Percentiles rank a stretch among this genome's conserved stretches.
Evolutionary conservation across 305 asterid genomes (phyloP).

Genomic region (Fraxinus greggii): DNA sequence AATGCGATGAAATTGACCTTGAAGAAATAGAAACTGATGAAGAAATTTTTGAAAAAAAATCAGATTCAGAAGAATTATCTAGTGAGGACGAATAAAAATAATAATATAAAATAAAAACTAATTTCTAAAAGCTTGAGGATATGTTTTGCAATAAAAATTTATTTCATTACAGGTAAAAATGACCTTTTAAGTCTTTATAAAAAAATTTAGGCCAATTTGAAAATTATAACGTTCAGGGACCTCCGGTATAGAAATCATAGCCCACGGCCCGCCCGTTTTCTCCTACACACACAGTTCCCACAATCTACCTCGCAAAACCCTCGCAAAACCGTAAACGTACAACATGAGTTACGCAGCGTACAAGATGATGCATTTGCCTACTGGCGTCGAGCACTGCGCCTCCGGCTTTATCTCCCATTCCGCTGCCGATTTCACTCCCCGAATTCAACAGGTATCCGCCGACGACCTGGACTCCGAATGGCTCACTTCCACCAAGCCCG

Average conservation of each 20-base stretch:
- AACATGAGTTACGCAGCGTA: slow-evolving; percentile 87
- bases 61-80: no score
- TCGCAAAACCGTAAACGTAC: slow-evolving; percentile 13
- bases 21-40: no score
- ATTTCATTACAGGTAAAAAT: no score
- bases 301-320: slow-evolving; percentile 13
- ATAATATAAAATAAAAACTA: no score
- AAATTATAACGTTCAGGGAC: background rate
- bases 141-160: no score
- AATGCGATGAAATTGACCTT: no score
- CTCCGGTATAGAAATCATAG: slow-evolving; percentile 36
- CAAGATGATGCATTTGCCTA: slow-evolving; percentile 85
- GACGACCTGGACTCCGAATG: slow-evolving; percentile 70
- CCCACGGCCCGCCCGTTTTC: background rate
- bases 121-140: no score
- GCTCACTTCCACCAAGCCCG: slow-evolving; percentile 48
- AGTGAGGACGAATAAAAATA: no score
- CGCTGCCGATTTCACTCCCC: slow-evolving; percentile 51
- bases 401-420: slow-evolving; percentile 83
- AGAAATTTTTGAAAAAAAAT: no score
- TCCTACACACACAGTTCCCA: background rate
- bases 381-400: slow-evolving; percentile 86
- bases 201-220: no score
- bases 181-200: no score
- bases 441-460: slow-evolving; percentile 40